These are phyloP conservation scores for Epichloe aotearoae DNA, from an alignment of 2,329 filamentous ascomycete species.

Conservation along the genomic window DNA sequence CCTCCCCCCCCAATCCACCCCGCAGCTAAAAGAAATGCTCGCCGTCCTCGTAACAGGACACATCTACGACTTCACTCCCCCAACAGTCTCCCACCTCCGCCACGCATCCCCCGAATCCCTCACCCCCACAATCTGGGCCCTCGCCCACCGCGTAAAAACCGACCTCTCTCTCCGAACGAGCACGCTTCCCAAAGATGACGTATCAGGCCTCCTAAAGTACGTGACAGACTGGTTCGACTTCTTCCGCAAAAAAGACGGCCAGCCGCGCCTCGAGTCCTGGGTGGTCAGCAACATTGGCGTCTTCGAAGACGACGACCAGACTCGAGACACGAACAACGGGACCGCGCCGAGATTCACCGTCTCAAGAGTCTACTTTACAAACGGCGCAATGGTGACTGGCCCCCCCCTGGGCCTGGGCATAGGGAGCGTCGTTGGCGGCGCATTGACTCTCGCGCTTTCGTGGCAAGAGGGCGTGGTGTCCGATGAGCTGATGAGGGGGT, in stretches of 20 bases:
- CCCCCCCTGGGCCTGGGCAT: slow-evolving; percentile 30
- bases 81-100: slow-evolving; percentile 14
- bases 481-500: slow-evolving; percentile 20
- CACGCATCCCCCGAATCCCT: slow-evolving; percentile 6
- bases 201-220: slow-evolving; percentile 26
- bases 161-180: slow-evolving; percentile 20
- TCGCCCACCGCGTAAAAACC: slow-evolving; percentile 21
- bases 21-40: slow-evolving; percentile 16
- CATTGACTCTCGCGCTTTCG: slow-evolving; percentile 28
- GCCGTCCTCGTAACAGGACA: slow-evolving; percentile 27
- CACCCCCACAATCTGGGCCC: slow-evolving; percentile 27
- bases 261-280: slow-evolving; percentile 30
- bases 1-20: slow-evolving; percentile 15
- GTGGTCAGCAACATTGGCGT: slow-evolving; percentile 40
- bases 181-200: slow-evolving; percentile 29
- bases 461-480: slow-evolving; percentile 35
- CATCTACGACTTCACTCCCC: slow-evolving; percentile 17
- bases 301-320: slow-evolving; percentile 12
- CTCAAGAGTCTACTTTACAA: slow-evolving; percentile 34
- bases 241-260: slow-evolving; percentile 29
- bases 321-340: neutral
- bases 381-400: slow-evolving; percentile 31
- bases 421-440: slow-evolving; percentile 28
- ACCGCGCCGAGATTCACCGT: slow-evolving; percentile 20
- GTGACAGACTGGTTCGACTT: slow-evolving; percentile 30